Percentiles rank a stretch among this genome's conserved stretches.
phyloP scores from a whole-genome alignment of 257 asterid species.

The Solanum etuberosum region DNA sequence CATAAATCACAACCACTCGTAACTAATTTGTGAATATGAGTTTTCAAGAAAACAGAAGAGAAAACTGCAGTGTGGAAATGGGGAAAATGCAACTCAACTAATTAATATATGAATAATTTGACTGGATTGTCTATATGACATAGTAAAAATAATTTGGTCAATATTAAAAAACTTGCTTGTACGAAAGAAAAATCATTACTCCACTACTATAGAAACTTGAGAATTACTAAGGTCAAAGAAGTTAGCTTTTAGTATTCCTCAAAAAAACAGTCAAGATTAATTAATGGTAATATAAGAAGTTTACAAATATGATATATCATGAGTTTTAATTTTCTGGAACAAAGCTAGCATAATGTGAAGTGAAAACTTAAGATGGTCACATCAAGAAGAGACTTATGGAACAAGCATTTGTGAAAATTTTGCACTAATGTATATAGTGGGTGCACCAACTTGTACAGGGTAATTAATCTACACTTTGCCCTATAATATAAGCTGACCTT shows the following conservation, averaged over 20 bases:
- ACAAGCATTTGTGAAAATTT: conserved; percentile 19
- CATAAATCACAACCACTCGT: not conserved
- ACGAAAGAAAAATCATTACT: not conserved
- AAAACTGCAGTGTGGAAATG: not conserved
- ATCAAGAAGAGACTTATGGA: conserved; percentile 18
- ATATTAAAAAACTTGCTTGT: not conserved
- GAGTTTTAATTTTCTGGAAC: not conserved
- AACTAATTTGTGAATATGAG: not conserved
- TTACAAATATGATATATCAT: not conserved
- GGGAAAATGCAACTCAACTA: not conserved
- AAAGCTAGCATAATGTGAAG: not conserved
- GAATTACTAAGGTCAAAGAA: not conserved
- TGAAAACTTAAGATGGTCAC: not conserved
- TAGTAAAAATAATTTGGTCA: not conserved
- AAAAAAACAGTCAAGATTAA: not conserved
- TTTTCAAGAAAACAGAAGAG: not conserved
- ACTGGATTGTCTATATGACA: not conserved
- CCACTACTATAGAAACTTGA: not conserved
- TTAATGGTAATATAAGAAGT: not conserved
- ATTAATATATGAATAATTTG: not conserved
- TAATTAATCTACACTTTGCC: conserved; percentile 32
- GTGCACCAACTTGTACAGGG: conserved; percentile 46
- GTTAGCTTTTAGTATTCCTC: not conserved
- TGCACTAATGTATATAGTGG: conserved; percentile 38
- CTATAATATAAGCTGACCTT: conserved; percentile 19